Percentiles rank a stretch among this genome's conserved stretches.
Conservation (phyloP, 805 yeast genomes). For the Cyberlindnera mississippiensis region DNA sequence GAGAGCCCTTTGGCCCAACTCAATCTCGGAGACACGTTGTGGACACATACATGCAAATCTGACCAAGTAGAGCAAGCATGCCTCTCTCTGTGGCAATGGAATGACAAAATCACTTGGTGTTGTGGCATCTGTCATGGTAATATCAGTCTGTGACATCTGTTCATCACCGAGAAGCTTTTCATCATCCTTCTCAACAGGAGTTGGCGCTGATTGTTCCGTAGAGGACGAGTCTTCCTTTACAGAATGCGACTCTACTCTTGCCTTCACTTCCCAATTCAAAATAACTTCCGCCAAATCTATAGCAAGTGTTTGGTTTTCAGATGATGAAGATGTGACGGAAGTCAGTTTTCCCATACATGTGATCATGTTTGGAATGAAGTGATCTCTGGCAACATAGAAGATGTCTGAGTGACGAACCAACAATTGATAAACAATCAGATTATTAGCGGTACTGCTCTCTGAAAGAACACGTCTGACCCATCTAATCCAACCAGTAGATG, state of each 20-base stretch:
- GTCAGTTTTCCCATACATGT: conserved; percentile 91
- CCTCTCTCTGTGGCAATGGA: conserved; percentile 80
- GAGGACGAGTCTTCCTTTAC: conserved; percentile 12
- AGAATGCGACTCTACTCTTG: conserved; percentile 26
- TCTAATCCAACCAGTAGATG: conserved; percentile 68
- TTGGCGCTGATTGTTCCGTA: not conserved
- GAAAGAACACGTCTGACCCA: conserved; percentile 92
- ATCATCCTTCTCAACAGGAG: conserved; percentile 21
- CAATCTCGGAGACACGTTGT: conserved; percentile 79
- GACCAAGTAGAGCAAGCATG: conserved; percentile 83
- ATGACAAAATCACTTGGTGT: conserved; percentile 51
- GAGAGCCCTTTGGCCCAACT: conserved; percentile 75
- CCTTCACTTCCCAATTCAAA: conserved; percentile 75
- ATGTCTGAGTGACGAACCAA: conserved; percentile 81
- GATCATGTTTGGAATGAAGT: conserved; percentile 82
- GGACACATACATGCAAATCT: conserved; percentile 85
- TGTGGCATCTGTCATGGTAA: conserved; percentile 35
- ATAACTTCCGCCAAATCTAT: conserved; percentile 86
- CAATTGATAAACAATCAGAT: conserved; percentile 82
- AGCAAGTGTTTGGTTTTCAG: conserved; percentile 81
- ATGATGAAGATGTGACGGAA: conserved; percentile 66
- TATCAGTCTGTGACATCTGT: conserved; percentile 19
- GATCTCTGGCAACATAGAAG: conserved; percentile 83
- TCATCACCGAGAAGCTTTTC: conserved; percentile 18
- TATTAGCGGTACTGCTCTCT: conserved; percentile 86